These are phyloP conservation scores for Aegilops umbellulata DNA, from an alignment of 176 grass and related monocot genomes.

Conservation along the genomic window DNA sequence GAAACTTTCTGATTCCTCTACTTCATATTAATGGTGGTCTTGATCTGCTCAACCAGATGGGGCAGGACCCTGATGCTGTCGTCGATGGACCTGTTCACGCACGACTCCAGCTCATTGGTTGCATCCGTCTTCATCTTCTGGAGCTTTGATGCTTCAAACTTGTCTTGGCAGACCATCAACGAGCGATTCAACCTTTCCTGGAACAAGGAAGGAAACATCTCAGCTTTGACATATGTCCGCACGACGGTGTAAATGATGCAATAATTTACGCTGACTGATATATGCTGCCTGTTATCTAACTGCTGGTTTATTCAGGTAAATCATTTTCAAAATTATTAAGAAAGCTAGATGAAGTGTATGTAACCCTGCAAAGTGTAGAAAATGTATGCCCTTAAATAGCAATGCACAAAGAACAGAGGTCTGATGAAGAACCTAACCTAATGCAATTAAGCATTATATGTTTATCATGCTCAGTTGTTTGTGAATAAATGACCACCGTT, in stretches of 20 bases:
- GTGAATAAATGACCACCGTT: background rate
- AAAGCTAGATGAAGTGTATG: background rate
- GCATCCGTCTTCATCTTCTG: slow-evolving; percentile 75
- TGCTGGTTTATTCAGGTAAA: background rate
- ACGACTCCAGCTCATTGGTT: slow-evolving; percentile 68
- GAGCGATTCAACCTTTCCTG: slow-evolving; percentile 85
- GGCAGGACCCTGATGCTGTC: slow-evolving; percentile 73
- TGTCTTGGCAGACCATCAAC: slow-evolving; percentile 88
- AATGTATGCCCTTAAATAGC: background rate
- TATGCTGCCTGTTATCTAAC: background rate
- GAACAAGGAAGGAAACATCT: background rate
- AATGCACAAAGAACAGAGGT: background rate
- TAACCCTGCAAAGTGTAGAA: background rate
- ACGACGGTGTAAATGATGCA: background rate
- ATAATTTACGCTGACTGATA: background rate
- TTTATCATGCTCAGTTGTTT: background rate
- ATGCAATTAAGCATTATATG: background rate
- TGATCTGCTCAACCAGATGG: slow-evolving; percentile 66
- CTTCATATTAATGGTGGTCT: slow-evolving; percentile 57
- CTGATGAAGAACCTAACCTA: background rate
- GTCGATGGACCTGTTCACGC: slow-evolving; percentile 71
- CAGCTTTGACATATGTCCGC: background rate
- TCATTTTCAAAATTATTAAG: background rate
- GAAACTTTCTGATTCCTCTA: slow-evolving; percentile 28
- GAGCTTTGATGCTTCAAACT: slow-evolving; percentile 76